Conservation (phyloP, 1,139 yeast species). For the Insectozyma bohioensis region DNA sequence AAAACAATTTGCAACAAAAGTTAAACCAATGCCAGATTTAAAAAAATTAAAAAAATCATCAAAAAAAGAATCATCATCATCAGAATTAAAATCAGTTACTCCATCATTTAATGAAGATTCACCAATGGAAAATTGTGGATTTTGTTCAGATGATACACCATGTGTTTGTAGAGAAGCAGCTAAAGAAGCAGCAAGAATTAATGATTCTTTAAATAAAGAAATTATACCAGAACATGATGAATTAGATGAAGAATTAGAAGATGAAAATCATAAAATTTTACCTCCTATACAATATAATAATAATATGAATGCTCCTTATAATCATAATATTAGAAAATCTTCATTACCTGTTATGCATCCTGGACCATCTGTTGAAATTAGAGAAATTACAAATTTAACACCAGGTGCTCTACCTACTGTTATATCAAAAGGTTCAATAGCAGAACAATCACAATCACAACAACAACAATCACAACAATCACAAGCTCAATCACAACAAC, state of each 20-base stretch:
- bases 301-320: slow-evolving; percentile 4
- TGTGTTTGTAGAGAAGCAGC: slow-evolving; percentile 91
- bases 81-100: slow-evolving; percentile 7
- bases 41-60: slow-evolving; percentile 22
- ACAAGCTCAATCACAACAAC: slow-evolving; percentile 7
- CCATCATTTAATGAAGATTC: slow-evolving; percentile 39
- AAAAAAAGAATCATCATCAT: slow-evolving; percentile 6
- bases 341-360: slow-evolving; percentile 65
- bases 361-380: slow-evolving; percentile 58
- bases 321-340: slow-evolving; percentile 25
- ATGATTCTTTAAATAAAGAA: slow-evolving; percentile 25
- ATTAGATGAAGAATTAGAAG: slow-evolving; percentile 17
- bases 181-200: slow-evolving; percentile 50
- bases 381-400: slow-evolving; percentile 44
- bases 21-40: slow-evolving; percentile 43
- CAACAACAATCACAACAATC: slow-evolving; percentile 6
- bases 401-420: slow-evolving; percentile 45
- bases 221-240: slow-evolving; percentile 14
- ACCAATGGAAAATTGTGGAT: slow-evolving; percentile 83
- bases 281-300: slow-evolving; percentile 36
- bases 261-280: slow-evolving; percentile 27
- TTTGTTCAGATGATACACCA: slow-evolving; percentile 88
- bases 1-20: slow-evolving; percentile 31
- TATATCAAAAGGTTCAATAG: slow-evolving; percentile 16
- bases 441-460: slow-evolving; percentile 1